Percentiles rank a stretch among this genome's conserved stretches.
These are phyloP conservation scores for Epichloe glyceriae DNA, from an alignment of 2,329 filamentous ascomycete species.

Conservation along the genomic window DNA sequence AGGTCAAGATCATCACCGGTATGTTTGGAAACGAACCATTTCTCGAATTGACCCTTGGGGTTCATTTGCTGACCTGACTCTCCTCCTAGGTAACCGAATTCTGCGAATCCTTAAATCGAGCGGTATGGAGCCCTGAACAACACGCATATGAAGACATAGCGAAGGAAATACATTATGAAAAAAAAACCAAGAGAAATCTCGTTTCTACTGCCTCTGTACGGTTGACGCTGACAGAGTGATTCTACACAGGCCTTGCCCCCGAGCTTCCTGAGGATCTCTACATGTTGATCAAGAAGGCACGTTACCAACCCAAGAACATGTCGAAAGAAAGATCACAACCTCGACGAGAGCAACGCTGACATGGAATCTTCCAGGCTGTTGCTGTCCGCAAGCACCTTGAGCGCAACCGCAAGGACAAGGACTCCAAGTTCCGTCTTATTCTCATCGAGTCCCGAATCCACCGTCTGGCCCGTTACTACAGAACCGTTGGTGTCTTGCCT, in stretches of 20 bases:
- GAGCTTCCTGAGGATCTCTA: slow-evolving; percentile 99
- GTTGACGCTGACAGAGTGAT: slow-evolving; percentile 92
- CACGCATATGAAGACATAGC: slow-evolving; percentile 12
- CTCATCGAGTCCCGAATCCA: slow-evolving; percentile 99
- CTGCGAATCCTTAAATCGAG: slow-evolving; percentile 95
- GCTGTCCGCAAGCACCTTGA: slow-evolving; percentile 99
- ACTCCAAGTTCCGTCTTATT: slow-evolving; percentile 99
- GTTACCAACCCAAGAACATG: slow-evolving; percentile 3
- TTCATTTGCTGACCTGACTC: slow-evolving; percentile 23
- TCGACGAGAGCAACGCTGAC: not conserved
- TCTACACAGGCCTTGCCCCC: slow-evolving; percentile 84
- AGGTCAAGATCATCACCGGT: slow-evolving; percentile 97
- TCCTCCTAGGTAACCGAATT: slow-evolving; percentile 89
- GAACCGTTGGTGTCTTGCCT: slow-evolving; percentile 73
- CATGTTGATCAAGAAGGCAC: slow-evolving; percentile 99
- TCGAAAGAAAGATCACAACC: not conserved
- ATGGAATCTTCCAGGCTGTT: slow-evolving; percentile 54
- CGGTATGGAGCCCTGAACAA: slow-evolving; percentile 55
- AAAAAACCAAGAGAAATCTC: slow-evolving; percentile 13
- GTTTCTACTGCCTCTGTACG: slow-evolving; percentile 64
- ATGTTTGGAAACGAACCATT: slow-evolving; percentile 27
- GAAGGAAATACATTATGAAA: slow-evolving; percentile 16
- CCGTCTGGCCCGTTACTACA: slow-evolving; percentile 99
- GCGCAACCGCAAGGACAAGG: slow-evolving; percentile 99
- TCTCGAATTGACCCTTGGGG: not conserved